Conservation (phyloP, 257 asterid species). For the Solanum clarkiae region DNA sequence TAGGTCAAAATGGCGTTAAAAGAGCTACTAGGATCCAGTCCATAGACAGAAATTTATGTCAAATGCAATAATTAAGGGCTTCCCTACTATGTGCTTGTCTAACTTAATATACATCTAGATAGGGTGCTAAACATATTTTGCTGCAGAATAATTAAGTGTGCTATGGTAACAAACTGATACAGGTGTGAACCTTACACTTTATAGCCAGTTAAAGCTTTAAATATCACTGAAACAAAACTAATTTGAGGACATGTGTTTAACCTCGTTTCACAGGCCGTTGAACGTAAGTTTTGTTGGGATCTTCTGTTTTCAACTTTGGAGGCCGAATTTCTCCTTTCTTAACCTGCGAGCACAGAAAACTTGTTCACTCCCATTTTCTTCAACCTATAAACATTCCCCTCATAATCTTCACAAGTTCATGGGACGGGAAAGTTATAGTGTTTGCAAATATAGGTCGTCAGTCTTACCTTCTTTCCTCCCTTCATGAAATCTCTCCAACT, state of each 20-base stretch:
- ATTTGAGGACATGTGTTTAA: background rate
- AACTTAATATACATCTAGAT: background rate
- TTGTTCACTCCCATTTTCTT: background rate
- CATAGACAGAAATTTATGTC: background rate
- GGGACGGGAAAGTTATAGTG: background rate
- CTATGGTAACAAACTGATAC: background rate
- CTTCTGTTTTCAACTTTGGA: slow-evolving; percentile 98
- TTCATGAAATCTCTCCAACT: slow-evolving; percentile 99
- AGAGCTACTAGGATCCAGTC: background rate
- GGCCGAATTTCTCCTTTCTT: slow-evolving; percentile 97
- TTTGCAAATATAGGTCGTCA: background rate
- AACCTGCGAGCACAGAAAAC: slow-evolving; percentile 21
- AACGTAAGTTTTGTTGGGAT: slow-evolving; percentile 93
- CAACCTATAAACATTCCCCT: background rate
- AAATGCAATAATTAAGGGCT: background rate
- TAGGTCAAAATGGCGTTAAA: background rate
- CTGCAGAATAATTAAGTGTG: background rate
- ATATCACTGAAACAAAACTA: background rate
- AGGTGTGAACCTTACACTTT: background rate
- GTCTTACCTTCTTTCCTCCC: slow-evolving; percentile 87
- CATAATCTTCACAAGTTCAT: background rate
- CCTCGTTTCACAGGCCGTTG: slow-evolving; percentile 92
- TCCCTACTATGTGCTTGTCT: background rate
- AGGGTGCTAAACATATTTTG: background rate
- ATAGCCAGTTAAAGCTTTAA: background rate